These are phyloP conservation scores for Mariannaea sp. DNA, from an alignment of 2,329 filamentous ascomycete species.

Conservation along the genomic window DNA sequence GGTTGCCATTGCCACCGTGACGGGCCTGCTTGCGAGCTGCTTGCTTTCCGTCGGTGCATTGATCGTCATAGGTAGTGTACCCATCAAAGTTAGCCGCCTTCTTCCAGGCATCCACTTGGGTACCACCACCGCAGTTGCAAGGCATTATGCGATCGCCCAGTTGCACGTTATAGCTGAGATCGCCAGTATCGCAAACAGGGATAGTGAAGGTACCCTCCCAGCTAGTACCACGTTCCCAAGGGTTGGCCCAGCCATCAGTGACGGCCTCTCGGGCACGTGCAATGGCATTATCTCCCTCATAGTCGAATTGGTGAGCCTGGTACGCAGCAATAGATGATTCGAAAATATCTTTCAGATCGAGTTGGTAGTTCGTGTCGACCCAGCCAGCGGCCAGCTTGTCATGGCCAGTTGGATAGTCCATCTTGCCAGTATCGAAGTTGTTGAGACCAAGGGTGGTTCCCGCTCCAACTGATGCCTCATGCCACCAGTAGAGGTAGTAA, in stretches of 20 bases:
- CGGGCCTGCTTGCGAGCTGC: neutral
- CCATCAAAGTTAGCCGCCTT: conserved; percentile 4
- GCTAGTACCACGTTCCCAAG: conserved; percentile 1
- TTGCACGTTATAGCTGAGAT: conserved; percentile 7
- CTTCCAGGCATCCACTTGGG: conserved; percentile 1
- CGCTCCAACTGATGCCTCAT: conserved; percentile 1
- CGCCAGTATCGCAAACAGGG: conserved; percentile 7
- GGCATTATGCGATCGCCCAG: conserved; percentile 8
- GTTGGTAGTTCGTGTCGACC: neutral
- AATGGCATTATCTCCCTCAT: neutral
- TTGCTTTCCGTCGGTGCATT: conserved; percentile 5
- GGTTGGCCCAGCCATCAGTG: conserved; percentile 3
- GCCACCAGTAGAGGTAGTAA: conserved; percentile 11
- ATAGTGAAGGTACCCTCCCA: conserved; percentile 11
- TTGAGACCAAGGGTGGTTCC: neutral
- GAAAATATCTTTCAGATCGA: conserved; percentile 1
- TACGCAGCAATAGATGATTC: conserved; percentile 1
- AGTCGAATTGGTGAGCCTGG: neutral
- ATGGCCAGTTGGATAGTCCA: neutral
- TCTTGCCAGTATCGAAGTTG: conserved; percentile 3
- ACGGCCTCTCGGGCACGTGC: neutral
- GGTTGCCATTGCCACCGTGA: conserved; percentile 1
- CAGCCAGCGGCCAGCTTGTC: conserved; percentile 8
- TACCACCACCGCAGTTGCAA: neutral
- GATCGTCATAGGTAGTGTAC: neutral